Base-by-base conservation (phyloP, 202 grass and related monocot species). In the Eragrostis tef region DNA sequence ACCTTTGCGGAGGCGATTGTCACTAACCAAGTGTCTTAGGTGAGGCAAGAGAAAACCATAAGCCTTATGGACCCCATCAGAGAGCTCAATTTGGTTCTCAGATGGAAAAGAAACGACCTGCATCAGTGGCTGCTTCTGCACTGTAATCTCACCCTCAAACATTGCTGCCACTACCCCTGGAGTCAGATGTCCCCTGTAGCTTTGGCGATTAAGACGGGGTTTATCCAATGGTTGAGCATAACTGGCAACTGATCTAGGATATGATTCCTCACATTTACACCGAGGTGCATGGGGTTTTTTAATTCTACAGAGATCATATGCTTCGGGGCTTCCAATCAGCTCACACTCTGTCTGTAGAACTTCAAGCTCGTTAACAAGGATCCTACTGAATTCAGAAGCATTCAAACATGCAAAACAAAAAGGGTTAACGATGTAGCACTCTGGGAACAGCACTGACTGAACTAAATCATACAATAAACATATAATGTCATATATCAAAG, bases 11-110 rank as follows among this genome's bases (percentile, higher is more conserved):
- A 76, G 39, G 52, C 1, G 36, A 9, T 42, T 57, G 42, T 25
- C 42, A 22, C 25, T 22, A 76, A 76, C 21, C 13, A 76, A 21
- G 39, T 45, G 12, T 4, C 4, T 44, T 58, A 42, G 15, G 73
- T 61, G 2, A 13, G 14, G 20, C 36, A 5, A 7, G 22, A 76
- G 39, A 61, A 44, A 4, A 16, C 13, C 73, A 5, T 15, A 5
- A 21, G 5, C 22, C 21, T 60, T 44, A 22, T 76, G 16, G 74
- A 62, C 21, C 44, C 74, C 74, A 77, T 77, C 74, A 7, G 74
- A 77, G 20, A 77, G 74, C 22, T 19, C 44, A 77, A 77, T 19
- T 10, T 4, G 10, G 20, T 21, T 7, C 19, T 15, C 52, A 9
- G 5, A 21, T 20, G 52, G n/a, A 2, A 20, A 56, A 56, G 52